Evolutionary conservation across 75 land plant genomes (phyloP), one percentile per base, ranked within the genome.

Genomic region (Pinus taeda): DNA sequence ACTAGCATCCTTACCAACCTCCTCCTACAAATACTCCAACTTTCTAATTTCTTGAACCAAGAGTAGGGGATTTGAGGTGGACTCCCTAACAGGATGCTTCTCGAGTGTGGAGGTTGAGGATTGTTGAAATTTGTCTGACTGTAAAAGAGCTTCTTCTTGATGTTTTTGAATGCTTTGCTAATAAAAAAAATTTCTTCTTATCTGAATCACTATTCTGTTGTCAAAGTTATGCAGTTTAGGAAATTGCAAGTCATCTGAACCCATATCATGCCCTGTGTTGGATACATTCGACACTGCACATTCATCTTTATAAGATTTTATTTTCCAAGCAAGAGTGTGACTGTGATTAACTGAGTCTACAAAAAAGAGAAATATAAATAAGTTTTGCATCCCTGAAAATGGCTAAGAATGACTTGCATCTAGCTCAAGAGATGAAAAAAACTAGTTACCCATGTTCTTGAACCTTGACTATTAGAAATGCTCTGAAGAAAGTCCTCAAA

Each of bases 401-500:
- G 20, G 53, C 18, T 8, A 22, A 20, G 71, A 69, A 69, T 20
- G 9, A 53, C 21, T 45, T 69, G n/a, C 71, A n/a, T 45, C 29
- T 36, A 69, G 71, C 37, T n/a, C 18, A 39, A 69, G 18, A 65
- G n/a, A 69, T 18, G 37, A 8, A 69, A 20, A n/a, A 69, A 36
- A 26, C 45, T 66, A 39, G 17, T 74, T 83, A 79, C 81, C 76
- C 61, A 37, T 81, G 21, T 75, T 70, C 77, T 78, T 61, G 79
- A 65, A 60, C 77, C 55, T 76, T 90, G 82, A 59, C 87, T 85
- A 75, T 83, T 87, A 66, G 80, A 86, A n/a, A 88, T 74, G 73
- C 79, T 76, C 57, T 71, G 82, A n/a, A 85, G 87, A 59, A 97
- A 82, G 80, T 95, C 90, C 73, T 91, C 82, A 78, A 93, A 83